phyloP scores from a whole-genome alignment of 257 asterid species.

The Solanum etuberosum region DNA sequence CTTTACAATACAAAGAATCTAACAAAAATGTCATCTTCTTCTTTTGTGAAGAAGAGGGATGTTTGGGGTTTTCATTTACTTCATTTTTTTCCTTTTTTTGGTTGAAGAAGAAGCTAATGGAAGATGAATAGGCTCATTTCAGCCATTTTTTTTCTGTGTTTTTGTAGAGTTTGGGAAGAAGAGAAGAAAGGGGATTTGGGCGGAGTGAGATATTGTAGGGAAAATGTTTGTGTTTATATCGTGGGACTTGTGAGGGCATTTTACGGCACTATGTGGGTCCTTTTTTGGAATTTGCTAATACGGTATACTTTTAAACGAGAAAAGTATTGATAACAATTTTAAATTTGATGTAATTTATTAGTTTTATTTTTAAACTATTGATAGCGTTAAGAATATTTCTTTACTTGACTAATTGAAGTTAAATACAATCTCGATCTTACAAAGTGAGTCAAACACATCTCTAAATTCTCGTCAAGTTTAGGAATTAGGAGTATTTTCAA shows the following conservation, averaged over 20 bases:
- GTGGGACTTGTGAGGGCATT: neutral
- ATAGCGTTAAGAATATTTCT: no score
- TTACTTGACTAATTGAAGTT: no score
- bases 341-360: fast-evolving
- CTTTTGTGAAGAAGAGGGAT: conserved; percentile 17
- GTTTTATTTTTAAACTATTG: no score
- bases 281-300: no score
- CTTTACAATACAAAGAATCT: conserved; percentile 39
- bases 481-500: neutral
- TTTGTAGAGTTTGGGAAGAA: neutral
- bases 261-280: neutral
- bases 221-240: neutral
- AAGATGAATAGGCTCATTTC: conserved; percentile 17
- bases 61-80: conserved; percentile 1
- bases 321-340: fast-evolving
- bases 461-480: no score
- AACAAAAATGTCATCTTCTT: conserved; percentile 22
- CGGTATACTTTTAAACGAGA: neutral
- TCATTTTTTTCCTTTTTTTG: neutral
- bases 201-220: neutral
- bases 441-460: no score
- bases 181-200: neutral
- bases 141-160: neutral
- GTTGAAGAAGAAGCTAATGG: conserved; percentile 12
- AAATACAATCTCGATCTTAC: no score